Percentiles rank a stretch among this genome's conserved stretches.
phyloP scores from a whole-genome alignment of 352 stramenopile genomes.

The Hyaloperonospora arabidopsidis region DNA sequence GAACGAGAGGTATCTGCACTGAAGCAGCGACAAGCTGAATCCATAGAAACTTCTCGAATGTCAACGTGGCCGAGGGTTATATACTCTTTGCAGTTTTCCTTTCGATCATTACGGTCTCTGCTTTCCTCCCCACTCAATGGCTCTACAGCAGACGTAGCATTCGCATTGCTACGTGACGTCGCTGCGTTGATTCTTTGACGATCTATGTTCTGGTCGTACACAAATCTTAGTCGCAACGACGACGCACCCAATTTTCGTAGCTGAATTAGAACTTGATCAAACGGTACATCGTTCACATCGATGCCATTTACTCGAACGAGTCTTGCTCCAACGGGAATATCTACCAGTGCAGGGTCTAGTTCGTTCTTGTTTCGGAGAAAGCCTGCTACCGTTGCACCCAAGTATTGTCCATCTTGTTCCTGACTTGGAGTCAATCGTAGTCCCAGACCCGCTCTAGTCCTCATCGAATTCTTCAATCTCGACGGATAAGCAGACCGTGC shows the following conservation, averaged over 20 bases:
- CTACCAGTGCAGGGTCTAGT: constrained; percentile 47
- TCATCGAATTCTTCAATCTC: constrained; percentile 55
- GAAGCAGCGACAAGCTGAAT: constrained; percentile 33
- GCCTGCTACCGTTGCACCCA: constrained; percentile 60
- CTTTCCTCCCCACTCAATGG: constrained; percentile 10
- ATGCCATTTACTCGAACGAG: constrained; percentile 70
- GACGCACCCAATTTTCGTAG: constrained; percentile 42
- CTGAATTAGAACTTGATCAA: constrained; percentile 54
- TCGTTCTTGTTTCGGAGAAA: constrained; percentile 55
- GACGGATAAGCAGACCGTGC: constrained; percentile 51
- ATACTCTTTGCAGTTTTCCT: constrained; percentile 17
- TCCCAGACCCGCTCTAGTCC: constrained; percentile 43
- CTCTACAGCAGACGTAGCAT: constrained; percentile 10
- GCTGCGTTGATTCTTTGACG: constrained; percentile 18
- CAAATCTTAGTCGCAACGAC: constrained; percentile 53
- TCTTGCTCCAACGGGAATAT: constrained; percentile 53
- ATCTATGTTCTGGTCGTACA: constrained; percentile 50
- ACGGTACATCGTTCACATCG: constrained; percentile 45
- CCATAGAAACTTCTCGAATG: constrained; percentile 1
- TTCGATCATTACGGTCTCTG: constrained; percentile 7
- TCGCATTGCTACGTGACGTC: constrained; percentile 7
- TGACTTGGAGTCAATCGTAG: constrained; percentile 51
- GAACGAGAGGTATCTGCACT: constrained; percentile 43
- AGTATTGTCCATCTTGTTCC: constrained; percentile 50
- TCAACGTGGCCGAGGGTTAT: constrained; percentile 3